Percentiles rank a stretch among this genome's conserved stretches.
Evolutionary conservation across 768 basidiomycete species (phyloP).

Genomic region (Mycena haematopus): DNA sequence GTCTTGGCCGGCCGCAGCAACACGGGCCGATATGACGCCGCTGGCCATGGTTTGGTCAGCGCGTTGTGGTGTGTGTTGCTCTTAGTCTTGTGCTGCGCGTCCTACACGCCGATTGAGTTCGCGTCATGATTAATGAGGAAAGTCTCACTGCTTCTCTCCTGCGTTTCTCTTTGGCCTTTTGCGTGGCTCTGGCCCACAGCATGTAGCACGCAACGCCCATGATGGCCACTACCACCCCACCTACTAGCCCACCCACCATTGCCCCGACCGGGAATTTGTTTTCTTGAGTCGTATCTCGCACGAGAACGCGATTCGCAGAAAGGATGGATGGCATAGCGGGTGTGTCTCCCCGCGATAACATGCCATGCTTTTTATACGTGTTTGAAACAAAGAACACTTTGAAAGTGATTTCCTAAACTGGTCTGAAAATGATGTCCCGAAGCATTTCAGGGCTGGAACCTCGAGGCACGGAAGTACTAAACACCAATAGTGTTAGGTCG

Average conservation of each 20-base stretch:
- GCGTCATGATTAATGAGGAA: background rate
- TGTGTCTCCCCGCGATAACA: constrained; percentile 7
- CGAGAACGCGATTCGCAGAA: constrained; percentile 19
- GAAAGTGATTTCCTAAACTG: constrained; percentile 2
- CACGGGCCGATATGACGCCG: constrained; percentile 37
- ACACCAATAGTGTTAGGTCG: constrained; percentile 23
- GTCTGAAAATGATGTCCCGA: constrained; percentile 15
- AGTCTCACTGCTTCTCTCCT: constrained; percentile 37
- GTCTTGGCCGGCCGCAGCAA: constrained; percentile 38
- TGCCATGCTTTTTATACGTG: constrained; percentile 24
- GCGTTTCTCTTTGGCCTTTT: constrained; percentile 5
- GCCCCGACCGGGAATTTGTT: constrained; percentile 50
- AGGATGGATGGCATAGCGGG: constrained; percentile 21
- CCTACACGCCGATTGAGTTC: constrained; percentile 31
- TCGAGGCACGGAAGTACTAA: constrained; percentile 22
- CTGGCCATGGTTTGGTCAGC: constrained; percentile 33
- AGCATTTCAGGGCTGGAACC: constrained; percentile 16
- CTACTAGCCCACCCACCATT: constrained; percentile 57
- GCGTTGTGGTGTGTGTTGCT: constrained; percentile 52
- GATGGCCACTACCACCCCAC: constrained; percentile 54
- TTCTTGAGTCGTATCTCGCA: constrained; percentile 19
- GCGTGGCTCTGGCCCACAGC: constrained; percentile 14
- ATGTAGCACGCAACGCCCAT: constrained; percentile 15
- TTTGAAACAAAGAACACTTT: constrained; percentile 24
- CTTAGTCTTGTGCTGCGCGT: constrained; percentile 36